A percentile compares a stretch with the other conserved stretches of the same genome.
These are phyloP conservation scores for Chrysosporium queenslandicum DNA, from an alignment of 2,329 filamentous ascomycete species.

Conservation along the genomic window DNA sequence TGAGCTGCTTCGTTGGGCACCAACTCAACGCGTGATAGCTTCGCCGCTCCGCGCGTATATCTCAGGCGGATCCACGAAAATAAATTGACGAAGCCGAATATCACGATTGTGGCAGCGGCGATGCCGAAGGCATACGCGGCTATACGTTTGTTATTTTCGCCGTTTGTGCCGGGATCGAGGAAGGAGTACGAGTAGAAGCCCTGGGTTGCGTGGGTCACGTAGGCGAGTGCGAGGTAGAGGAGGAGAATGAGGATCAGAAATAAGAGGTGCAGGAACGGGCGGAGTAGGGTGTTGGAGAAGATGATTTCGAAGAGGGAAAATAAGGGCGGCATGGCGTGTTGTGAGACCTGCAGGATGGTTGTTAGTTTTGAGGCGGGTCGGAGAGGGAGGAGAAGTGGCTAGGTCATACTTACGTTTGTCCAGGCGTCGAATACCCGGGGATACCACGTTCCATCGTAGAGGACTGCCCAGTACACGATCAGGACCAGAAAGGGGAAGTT, in stretches of 20 bases:
- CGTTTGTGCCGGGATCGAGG: slow-evolving; percentile 49
- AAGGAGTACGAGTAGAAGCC: slow-evolving; percentile 70
- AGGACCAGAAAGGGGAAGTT: slow-evolving; percentile 60
- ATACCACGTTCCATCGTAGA: slow-evolving; percentile 49
- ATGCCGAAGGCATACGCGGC: slow-evolving; percentile 44
- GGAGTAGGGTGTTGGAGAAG: slow-evolving; percentile 54
- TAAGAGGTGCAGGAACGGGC: slow-evolving; percentile 55
- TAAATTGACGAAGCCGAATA: not conserved
- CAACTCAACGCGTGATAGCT: not conserved
- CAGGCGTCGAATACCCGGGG: slow-evolving; percentile 45
- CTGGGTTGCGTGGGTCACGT: slow-evolving; percentile 58
- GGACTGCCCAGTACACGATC: slow-evolving; percentile 57
- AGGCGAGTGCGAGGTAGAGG: slow-evolving; percentile 63
- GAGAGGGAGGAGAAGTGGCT: not conserved
- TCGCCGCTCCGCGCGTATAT: not conserved
- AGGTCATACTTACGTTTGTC: slow-evolving; percentile 33
- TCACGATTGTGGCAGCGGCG: not conserved
- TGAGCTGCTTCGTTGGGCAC: not conserved
- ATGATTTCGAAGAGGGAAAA: slow-evolving; percentile 69
- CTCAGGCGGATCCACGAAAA: not conserved
- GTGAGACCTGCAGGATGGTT: slow-evolving; percentile 44
- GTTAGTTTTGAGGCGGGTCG: not conserved
- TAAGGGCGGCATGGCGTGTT: slow-evolving; percentile 63
- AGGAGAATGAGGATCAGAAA: slow-evolving; percentile 61
- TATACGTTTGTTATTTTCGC: slow-evolving; percentile 39